Base-by-base conservation (phyloP, 768 basidiomycete species). In the Tulasnella sp. region DNA sequence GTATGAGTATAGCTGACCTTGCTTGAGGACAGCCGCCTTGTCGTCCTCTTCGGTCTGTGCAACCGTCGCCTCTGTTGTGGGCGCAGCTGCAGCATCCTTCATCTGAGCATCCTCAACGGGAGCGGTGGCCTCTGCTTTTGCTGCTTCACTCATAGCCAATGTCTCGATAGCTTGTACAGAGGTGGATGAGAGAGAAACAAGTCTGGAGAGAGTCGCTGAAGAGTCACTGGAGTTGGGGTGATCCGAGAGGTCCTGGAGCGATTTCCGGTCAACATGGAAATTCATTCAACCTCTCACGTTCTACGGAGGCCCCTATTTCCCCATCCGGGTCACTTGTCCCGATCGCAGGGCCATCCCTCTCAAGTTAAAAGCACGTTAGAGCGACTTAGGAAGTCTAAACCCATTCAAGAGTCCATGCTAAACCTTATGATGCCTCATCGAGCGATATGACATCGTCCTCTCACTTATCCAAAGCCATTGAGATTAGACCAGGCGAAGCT, bases 11-110 rank as follows among this genome's bases (percentile, higher is more conserved):
- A 5, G 52, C 72, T 41, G 17, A 73, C 72, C 65, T 65, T 73
- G 72, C 64, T 67, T 65, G 22, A 73, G 42, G 44, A 67, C 47
- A 34, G 65, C 66, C 34, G 64, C 72, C 66, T 73, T 73, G 29
- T 67, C 36, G 41, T 73, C 44, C 44, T 73, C 72, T 19, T 73
- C 72, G 9, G 66, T 14, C 52, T 59, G 52, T n/a, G 22, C 52
- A 52, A 41, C n/a, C 40, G 52, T 68, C 39, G 64, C 52, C 39
- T 17, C 52, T 26, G 44, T 44, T 59, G 64, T 73, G 36, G 64
- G 42, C 17, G 36, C 62, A 41, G 29, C 22, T 7, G 62, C 39
- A 26, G 36, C 26, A 2, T 65, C 71, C 42, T 39, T 41, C 66
- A 67, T 67, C 40, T 8, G 22, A 42, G 35, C 39, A 32, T 37